Base-by-base conservation (phyloP, 192 early-diverging fungal species). In the Entomortierella beljakovae region DNA sequence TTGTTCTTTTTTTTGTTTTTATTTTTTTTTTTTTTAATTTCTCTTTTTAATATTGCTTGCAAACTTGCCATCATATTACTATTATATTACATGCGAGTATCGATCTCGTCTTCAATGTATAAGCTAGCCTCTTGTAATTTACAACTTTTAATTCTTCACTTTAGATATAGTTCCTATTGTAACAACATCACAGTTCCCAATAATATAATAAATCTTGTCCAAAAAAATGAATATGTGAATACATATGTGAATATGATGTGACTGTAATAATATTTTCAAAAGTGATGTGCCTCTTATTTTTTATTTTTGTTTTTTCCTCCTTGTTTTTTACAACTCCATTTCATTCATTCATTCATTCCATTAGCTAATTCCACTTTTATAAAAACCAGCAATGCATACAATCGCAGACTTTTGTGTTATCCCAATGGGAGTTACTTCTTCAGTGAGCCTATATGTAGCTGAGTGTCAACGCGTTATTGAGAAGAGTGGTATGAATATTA, bases 371-470 rank as follows among this genome's bases (percentile, higher is more conserved):
- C 37, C 37, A 20, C 18, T 57, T 57, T 25, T 15, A 29, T 26
- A n/a, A 53, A 28, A 9, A 4, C 28, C 51, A 42, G n/a, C 57
- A 60, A 79, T 79, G 75, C 75, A 79, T 34, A 65, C 75, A n/a
- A 79, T 79, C 28, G 75, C 75, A 28, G 75, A 79, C 49, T 79
- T 79, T 59, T 79, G 75, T 31, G 75, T 79, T 33, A 79, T 79
- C 57, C 75, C 75, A 31, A 79, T 79, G 75, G 75, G 75, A 6
- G 75, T 79, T 57, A 79, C 75, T n/a, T 38, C 75, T 29, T 79
- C 75, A 2, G 75, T 79, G 32, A 79, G 75, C 40, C 56, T 70
- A 51, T 79, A 79, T 34, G 65, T 79, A 48, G 75, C 75, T 28
- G 75, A 79, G 38, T 79, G 75, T 29, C 75, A 79, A 62, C 75